Conservation (phyloP, 768 basidiomycete species). For the Tremella mesenterica region DNA sequence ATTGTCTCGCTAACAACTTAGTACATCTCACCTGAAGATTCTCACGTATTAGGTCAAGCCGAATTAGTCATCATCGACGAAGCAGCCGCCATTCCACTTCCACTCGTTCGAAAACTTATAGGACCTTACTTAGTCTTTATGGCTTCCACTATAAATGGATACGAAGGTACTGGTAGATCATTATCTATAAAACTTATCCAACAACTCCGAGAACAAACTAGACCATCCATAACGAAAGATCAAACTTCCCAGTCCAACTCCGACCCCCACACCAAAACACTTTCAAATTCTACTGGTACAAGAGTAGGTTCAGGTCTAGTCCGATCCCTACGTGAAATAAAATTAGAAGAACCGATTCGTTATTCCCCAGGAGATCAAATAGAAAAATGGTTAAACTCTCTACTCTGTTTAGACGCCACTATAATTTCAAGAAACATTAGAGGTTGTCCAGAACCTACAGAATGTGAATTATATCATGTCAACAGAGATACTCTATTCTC, state of each 20-base stretch:
- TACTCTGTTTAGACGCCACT: constrained; percentile 86
- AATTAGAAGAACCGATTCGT: constrained; percentile 88
- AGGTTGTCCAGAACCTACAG: constrained; percentile 88
- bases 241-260: constrained; percentile 40
- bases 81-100: constrained; percentile 93
- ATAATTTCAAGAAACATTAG: constrained; percentile 48
- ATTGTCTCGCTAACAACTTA: constrained; percentile 44
- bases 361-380: constrained; percentile 78
- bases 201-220: constrained; percentile 83
- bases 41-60: constrained; percentile 93
- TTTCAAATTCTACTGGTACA: constrained; percentile 41
- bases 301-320: constrained; percentile 44
- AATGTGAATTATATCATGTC: constrained; percentile 92
- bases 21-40: constrained; percentile 98
- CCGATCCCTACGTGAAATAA: constrained; percentile 80
- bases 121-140: constrained; percentile 94
- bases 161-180: constrained; percentile 98
- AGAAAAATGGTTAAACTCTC: constrained; percentile 84
- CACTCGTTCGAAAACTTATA: constrained; percentile 86
- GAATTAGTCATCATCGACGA: constrained; percentile 97
- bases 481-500: constrained; percentile 93
- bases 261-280: constrained; percentile 45
- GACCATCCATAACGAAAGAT: constrained; percentile 67
- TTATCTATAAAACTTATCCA: constrained; percentile 95
- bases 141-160: constrained; percentile 98